Evolutionary conservation across 129 eudicot genomes (phyloP).

Genomic region (Solidago caesia): DNA sequence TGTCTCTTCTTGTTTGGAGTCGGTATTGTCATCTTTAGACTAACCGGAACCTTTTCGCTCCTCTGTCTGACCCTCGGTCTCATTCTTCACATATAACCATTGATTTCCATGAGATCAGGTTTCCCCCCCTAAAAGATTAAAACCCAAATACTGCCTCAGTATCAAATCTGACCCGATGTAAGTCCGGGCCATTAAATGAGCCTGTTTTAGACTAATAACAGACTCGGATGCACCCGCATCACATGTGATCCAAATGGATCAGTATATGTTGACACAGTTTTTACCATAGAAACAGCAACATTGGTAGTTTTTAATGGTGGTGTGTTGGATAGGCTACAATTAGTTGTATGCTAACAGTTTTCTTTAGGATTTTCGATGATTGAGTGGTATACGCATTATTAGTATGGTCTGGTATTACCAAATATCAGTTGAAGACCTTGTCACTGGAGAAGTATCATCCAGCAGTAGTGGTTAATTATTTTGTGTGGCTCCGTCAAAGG

Average conservation of each 20-base stretch:
- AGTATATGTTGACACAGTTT: no score
- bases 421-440: neutral
- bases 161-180: no score
- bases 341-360: neutral
- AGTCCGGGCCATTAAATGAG: no score
- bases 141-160: no score
- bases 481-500: neutral
- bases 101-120: no score
- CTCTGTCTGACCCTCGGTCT: slow-evolving; percentile 44
- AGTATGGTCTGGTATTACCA: neutral
- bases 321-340: no score
- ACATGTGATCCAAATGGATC: no score
- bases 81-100: slow-evolving; percentile 68
- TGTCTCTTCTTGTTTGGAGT: slow-evolving; percentile 38
- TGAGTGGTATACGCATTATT: neutral
- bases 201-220: no score
- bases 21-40: slow-evolving; percentile 34
- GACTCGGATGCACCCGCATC: no score
- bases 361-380: neutral
- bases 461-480: neutral
- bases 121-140: no score
- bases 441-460: neutral
- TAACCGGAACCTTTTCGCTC: slow-evolving; percentile 38
- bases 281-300: no score
- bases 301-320: no score